Percentiles rank a stretch among this genome's conserved stretches.
Evolutionary conservation across 2,329 filamentous ascomycete species (phyloP).

Genomic region (Penicillium griseofulvum): DNA sequence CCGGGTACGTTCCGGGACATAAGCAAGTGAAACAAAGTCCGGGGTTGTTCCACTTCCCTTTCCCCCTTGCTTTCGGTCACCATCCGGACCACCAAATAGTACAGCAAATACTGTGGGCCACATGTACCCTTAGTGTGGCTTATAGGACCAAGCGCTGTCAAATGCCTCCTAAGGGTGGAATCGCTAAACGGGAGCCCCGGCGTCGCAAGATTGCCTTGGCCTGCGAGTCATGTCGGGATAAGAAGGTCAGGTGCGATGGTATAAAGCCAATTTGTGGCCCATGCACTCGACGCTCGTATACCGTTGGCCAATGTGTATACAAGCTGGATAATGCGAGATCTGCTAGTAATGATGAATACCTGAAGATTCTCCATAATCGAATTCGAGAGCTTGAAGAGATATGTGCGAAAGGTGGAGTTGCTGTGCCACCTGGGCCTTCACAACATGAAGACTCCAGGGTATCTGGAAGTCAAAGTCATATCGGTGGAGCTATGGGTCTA

Average conservation of each 20-base stretch:
- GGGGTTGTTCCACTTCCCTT: background rate
- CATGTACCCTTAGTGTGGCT: background rate
- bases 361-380: conserved; percentile 25
- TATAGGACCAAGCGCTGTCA: background rate
- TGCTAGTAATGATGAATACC: conserved; percentile 38
- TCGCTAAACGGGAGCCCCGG: conserved; percentile 15
- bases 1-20: conserved; percentile 1
- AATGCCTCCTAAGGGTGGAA: conserved; percentile 15
- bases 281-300: conserved; percentile 37
- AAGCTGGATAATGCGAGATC: conserved; percentile 38
- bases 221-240: conserved; percentile 44
- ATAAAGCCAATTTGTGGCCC: conserved; percentile 47
- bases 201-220: conserved; percentile 38
- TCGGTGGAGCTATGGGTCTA: background rate
- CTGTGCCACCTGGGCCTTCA: conserved; percentile 12
- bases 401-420: conserved; percentile 23
- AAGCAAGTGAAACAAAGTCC: too few species aligned
- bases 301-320: conserved; percentile 41
- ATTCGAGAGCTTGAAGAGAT: conserved; percentile 30
- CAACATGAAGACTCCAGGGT: background rate
- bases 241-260: conserved; percentile 46
- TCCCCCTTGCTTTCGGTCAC: background rate
- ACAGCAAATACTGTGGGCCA: background rate
- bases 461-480: background rate
- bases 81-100: background rate